A percentile compares a stretch with the other conserved stretches of the same genome.
These are phyloP conservation scores for Eucalyptus viminalis DNA, from an alignment of 345 rosid genomes.

Conservation along the genomic window DNA sequence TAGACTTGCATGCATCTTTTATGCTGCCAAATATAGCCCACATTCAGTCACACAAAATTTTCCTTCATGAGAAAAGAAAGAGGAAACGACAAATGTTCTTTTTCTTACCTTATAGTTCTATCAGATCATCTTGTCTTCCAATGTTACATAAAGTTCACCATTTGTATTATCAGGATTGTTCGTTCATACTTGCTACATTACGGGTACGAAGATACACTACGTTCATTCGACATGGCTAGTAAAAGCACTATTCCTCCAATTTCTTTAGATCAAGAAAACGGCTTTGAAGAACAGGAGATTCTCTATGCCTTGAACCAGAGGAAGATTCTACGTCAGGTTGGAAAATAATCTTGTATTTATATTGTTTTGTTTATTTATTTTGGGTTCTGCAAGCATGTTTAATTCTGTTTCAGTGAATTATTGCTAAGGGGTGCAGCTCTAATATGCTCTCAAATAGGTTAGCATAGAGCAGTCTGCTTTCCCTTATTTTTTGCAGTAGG, in stretches of 20 bases:
- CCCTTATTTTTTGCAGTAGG: background rate
- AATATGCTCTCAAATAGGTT: background rate
- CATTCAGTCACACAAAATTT: background rate
- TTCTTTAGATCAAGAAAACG: slow-evolving; percentile 45
- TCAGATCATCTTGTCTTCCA: background rate
- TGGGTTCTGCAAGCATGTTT: background rate
- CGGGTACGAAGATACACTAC: slow-evolving; percentile 90
- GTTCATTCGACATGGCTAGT: slow-evolving; percentile 75
- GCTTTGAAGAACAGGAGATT: slow-evolving; percentile 45
- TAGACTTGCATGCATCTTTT: background rate
- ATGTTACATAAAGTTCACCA: background rate
- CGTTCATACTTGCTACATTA: slow-evolving; percentile 84
- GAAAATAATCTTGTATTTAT: background rate
- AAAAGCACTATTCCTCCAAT: slow-evolving; percentile 66
- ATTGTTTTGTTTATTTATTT: background rate
- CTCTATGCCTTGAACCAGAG: slow-evolving; percentile 67
- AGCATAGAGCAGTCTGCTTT: background rate
- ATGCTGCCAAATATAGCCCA: background rate
- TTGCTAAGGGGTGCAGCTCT: background rate
- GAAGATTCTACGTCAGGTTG: slow-evolving; percentile 74
- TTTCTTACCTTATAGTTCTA: background rate
- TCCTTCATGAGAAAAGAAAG: background rate
- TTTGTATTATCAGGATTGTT: slow-evolving; percentile 53
- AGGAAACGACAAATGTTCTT: background rate
- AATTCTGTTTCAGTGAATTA: background rate